Conservation (phyloP, 1,284 basidiomycete genomes). For the Rhodotorula sp. region DNA sequence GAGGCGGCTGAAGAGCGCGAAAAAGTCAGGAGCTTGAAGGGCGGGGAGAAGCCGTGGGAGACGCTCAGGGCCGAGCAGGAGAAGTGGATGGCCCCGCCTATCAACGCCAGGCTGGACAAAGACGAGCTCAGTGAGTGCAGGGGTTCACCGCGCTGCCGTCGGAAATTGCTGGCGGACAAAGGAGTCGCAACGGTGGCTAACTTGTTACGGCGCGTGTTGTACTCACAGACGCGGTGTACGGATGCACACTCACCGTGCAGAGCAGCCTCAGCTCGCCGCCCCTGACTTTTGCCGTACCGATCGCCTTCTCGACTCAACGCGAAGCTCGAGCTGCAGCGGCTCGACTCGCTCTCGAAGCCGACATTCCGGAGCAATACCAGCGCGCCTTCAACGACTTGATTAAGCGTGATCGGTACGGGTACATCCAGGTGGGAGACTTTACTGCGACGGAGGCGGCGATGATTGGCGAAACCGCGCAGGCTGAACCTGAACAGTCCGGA, state of each 20-base stretch:
- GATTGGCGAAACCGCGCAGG: not conserved
- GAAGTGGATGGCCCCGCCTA: slow-evolving; percentile 7
- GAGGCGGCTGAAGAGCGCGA: not conserved
- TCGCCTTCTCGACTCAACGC: slow-evolving; percentile 1
- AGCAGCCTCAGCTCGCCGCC: not conserved
- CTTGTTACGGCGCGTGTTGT: rapidly evolving
- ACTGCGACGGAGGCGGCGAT: not conserved
- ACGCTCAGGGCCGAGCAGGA: slow-evolving; percentile 1
- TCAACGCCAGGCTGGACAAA: slow-evolving; percentile 3
- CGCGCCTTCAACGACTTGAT: slow-evolving; percentile 9
- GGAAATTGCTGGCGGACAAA: not conserved
- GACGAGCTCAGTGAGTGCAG: slow-evolving; percentile 16
- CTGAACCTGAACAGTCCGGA: too few species aligned
- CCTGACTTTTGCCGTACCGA: not conserved
- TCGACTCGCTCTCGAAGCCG: slow-evolving; percentile 18
- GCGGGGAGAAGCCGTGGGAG: slow-evolving; percentile 20
- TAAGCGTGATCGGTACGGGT: slow-evolving; percentile 7
- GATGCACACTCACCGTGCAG: slow-evolving; percentile 12
- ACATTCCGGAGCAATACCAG: slow-evolving; percentile 1
- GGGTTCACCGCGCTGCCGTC: not conserved
- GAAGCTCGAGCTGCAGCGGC: slow-evolving; percentile 19
- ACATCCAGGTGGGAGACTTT: slow-evolving; percentile 5
- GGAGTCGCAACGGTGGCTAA: not conserved
- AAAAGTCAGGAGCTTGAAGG: not conserved
- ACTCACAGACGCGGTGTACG: slow-evolving; percentile 9